Evolutionary conservation across 2,329 filamentous ascomycete species (phyloP).

Genomic region (Passalora sequoiae): DNA sequence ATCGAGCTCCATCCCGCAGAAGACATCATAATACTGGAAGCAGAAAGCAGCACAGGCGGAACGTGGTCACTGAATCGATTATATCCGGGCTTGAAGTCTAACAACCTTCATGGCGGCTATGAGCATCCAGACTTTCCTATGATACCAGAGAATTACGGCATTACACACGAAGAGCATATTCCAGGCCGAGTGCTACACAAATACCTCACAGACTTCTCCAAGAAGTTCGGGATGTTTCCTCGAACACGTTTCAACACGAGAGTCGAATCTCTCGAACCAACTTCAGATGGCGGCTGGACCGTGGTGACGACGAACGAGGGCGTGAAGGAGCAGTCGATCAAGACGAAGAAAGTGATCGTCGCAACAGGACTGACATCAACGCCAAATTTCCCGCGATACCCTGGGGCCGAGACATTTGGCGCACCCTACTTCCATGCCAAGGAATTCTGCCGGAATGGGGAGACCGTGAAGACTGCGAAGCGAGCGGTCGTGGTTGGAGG

Average conservation of each 20-base stretch:
- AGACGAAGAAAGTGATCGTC: conserved; percentile 51
- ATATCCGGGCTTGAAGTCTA: conserved; percentile 65
- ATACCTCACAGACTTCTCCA: conserved; percentile 42
- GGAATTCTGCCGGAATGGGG: conserved; percentile 44
- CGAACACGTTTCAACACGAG: conserved; percentile 48
- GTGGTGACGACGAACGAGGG: conserved; percentile 15
- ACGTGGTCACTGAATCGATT: conserved; percentile 59
- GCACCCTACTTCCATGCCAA: conserved; percentile 55
- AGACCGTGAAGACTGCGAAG: conserved; percentile 35
- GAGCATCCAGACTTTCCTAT: conserved; percentile 72
- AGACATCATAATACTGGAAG: conserved; percentile 44
- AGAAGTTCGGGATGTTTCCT: conserved; percentile 48
- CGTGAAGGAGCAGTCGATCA: conserved; percentile 41
- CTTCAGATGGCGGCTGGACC: conserved; percentile 22
- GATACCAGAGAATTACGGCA: conserved; percentile 41
- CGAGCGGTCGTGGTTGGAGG: conserved; percentile 54
- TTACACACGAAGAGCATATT: conserved; percentile 51
- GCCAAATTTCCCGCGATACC: conserved; percentile 51
- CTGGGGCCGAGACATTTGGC: conserved; percentile 47
- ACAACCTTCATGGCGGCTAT: conserved; percentile 68
- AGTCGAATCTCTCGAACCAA: conserved; percentile 47
- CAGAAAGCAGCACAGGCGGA: conserved; percentile 51
- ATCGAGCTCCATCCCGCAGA: conserved; percentile 39
- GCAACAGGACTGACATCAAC: conserved; percentile 58
- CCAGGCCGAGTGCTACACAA: conserved; percentile 20